These are phyloP conservation scores for Acacia pycnantha DNA, from an alignment of 331 rosid species.

Conservation along the genomic window DNA sequence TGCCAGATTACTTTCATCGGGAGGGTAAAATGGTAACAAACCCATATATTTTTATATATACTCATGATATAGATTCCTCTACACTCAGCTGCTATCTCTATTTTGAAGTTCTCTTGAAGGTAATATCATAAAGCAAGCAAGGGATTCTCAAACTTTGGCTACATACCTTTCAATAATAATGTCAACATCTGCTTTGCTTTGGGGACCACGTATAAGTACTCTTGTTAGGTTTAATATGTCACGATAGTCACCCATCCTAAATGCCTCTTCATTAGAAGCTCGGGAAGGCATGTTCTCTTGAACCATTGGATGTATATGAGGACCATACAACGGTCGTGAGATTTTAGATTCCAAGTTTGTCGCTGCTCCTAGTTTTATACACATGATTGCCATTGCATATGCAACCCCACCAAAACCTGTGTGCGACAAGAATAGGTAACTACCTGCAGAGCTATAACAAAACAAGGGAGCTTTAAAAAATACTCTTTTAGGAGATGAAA, in stretches of 20 bases:
- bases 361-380: constrained; percentile 60
- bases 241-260: constrained; percentile 80
- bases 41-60: not conserved
- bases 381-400: constrained; percentile 75
- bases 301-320: constrained; percentile 15
- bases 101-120: constrained; percentile 13
- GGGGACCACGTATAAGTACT: constrained; percentile 77
- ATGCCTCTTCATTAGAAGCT: constrained; percentile 63
- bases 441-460: constrained; percentile 66
- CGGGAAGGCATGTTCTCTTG: constrained; percentile 47
- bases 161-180: constrained; percentile 67
- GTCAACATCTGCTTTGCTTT: constrained; percentile 85
- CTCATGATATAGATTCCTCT: constrained; percentile 1
- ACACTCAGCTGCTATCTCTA: not conserved
- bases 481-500: constrained; percentile 15
- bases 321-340: constrained; percentile 36
- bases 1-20: not conserved
- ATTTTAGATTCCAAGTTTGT: constrained; percentile 42
- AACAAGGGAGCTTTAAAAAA: constrained; percentile 22
- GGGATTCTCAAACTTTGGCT: not conserved
- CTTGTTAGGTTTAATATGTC: constrained; percentile 87
- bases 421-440: constrained; percentile 80
- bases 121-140: constrained; percentile 2
- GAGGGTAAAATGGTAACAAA: constrained; percentile 22
- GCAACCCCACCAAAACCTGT: constrained; percentile 89